Base-by-base conservation (phyloP, 2,329 filamentous ascomycete genomes). In the Teratosphaeria nubilosa region DNA sequence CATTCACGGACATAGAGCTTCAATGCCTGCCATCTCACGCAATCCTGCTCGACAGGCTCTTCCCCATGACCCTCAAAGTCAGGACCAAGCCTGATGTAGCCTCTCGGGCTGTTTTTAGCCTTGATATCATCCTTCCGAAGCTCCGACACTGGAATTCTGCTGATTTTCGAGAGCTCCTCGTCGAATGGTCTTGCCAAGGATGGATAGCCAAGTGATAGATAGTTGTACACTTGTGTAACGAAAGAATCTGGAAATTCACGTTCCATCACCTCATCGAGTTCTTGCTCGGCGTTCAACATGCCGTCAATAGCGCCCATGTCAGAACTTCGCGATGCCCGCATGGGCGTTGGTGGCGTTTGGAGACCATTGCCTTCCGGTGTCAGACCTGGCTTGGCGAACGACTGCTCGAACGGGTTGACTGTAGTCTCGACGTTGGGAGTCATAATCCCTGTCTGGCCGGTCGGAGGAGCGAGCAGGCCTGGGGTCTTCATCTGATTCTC, bases 171-270 rank as follows among this genome's bases (percentile, higher is more conserved):
- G 22, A 97, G 78, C 76, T 97, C 92, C 11, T 86, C 82, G 69
- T 97, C 92, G 68, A 89, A 97, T 41, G 83, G 81, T 24, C 87
- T 84, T 11, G 91, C 92, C 67, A 91, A 84, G 34, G 89, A 86
- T 2, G 92, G 91, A 72, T 96, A 96, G 5, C 92, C 92, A 5
- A 97, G 81, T 0, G 90, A 95, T 16, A 97, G 80, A 73, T 97
- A 97, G 73, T 97, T 96, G 80, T 95, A 97, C 7, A 97, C 91
- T 73, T 97, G 92, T 0, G 91, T 96, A 58, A 96, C 84, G 70
- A 96, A 96, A 3, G 79, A 79, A 70, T 96, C 90, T 60, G 86
- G 80, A 67, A 94, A 95, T 72, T 96, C 91, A 32, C 75, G 71
- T 30, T 79, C 74, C 50, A 84, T 78, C 16, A 68, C 56, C 3